Percentiles rank a stretch among this genome's conserved stretches.
These are phyloP conservation scores for Calamus simplicifolius DNA, from an alignment of 176 grass and related monocot species.

Conservation along the genomic window DNA sequence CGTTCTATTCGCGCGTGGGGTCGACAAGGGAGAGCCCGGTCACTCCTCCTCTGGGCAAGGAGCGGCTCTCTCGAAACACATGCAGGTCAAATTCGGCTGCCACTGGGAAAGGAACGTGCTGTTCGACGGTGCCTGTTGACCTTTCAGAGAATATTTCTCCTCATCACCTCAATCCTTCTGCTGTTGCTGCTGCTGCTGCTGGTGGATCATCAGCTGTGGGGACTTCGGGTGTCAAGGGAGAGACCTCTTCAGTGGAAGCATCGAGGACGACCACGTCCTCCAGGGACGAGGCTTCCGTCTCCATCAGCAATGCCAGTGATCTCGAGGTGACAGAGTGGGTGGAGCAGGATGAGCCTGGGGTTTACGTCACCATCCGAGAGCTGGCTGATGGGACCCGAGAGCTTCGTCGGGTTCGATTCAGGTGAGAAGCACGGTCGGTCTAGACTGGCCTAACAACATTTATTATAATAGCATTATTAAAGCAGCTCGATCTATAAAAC, in stretches of 20 bases:
- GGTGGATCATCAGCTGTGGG: not conserved
- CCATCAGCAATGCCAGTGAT: slow-evolving; percentile 74
- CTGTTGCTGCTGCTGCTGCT: not conserved
- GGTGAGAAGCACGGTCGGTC: slow-evolving; percentile 2
- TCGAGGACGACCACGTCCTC: slow-evolving; percentile 43
- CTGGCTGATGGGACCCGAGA: slow-evolving; percentile 56
- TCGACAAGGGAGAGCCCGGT: slow-evolving; percentile 57
- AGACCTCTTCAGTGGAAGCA: slow-evolving; percentile 17
- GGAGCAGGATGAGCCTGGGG: slow-evolving; percentile 60
- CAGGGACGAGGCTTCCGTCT: slow-evolving; percentile 36
- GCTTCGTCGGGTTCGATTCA: slow-evolving; percentile 77
- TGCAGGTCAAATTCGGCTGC: slow-evolving; percentile 11
- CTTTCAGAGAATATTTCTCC: slow-evolving; percentile 72
- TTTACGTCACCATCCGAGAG: slow-evolving; percentile 72
- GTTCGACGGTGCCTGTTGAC: slow-evolving; percentile 51
- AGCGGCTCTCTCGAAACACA: slow-evolving; percentile 23
- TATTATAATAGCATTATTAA: too few relatives aligned
- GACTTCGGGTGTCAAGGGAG: slow-evolving; percentile 2
- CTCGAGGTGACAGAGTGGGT: slow-evolving; percentile 61
- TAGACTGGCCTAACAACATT: too few relatives aligned
- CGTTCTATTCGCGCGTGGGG: slow-evolving; percentile 51
- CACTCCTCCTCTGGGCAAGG: slow-evolving; percentile 28
- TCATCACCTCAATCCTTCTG: slow-evolving; percentile 3
- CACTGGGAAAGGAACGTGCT: slow-evolving; percentile 38
- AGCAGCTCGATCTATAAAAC: too few relatives aligned